Evolutionary conservation across 495 filamentous ascomycete species (phyloP), one percentile per base, ranked within the genome.

Genomic region (Podospora pseudopauciseta): DNA sequence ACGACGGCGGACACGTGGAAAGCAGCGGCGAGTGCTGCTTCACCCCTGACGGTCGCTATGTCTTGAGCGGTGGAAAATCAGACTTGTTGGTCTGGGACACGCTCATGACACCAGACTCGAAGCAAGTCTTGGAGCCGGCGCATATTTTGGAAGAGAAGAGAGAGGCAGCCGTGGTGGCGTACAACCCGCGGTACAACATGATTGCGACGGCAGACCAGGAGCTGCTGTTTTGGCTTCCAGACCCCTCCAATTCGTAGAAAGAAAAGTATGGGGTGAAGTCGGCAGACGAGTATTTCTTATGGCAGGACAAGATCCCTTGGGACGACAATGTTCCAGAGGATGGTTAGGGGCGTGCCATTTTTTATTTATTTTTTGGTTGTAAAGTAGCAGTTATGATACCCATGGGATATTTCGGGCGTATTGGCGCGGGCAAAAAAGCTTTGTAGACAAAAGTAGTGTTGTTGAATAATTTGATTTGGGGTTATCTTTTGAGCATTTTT

Each of bases 101-200:
- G 1, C 79, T 90, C 65, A 81, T 75, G 39, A 80, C 82, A 20
- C 73, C 84, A 5, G 81, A 80, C 18, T 83, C 86, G 30, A 84
- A 85, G 67, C 86, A 86, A 72, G 78, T 85, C 19, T 72, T 96
- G 63, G 85, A 89, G 64, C 92, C 94, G 6, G 78, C 83, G 62
- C 77, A 83, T 67, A 85, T 84, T 26, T 73, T 97, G 62, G 87
- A 90, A 18, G 86, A 90, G 60, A 86, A 86, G 71, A 86, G 86
- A 44, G 85, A 87, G 72, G 87, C 88, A 9, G 89, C 89, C 0
- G 83, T 96, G 11, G 86, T 97, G 62, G 91, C 91, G 58, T 94
- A 91, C 75, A 98, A 97, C 78, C 96, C 92, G 6, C 84, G 92
- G 58, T 92, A 88, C 78, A 96, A 97, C 77, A 87, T 97, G 83